Base-by-base conservation (phyloP, 2,329 filamentous ascomycete species). In the Penicillium janthinellum region DNA sequence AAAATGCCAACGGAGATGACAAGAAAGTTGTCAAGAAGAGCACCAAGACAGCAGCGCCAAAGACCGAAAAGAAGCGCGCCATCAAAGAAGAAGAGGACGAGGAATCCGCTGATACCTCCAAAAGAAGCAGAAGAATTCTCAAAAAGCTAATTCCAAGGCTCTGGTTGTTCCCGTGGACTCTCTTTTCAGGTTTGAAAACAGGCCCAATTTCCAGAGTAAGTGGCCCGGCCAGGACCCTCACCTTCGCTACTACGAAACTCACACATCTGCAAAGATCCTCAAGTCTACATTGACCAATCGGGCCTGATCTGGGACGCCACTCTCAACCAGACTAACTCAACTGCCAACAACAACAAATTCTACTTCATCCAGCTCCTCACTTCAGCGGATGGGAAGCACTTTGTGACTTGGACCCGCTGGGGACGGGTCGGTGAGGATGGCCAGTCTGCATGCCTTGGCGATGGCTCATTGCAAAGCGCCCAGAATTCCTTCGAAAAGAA, bases 281-380 rank as follows among this genome's bases (percentile, higher is more conserved):
- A 61, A 2, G 90, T 96, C 35, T 87, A 89, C 69, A 84, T 94
- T 57, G 88, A 88, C 61, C 76, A 83, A 1, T 75, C 83, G 41
- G 86, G 86, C 20, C 77, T 89, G 57, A 91, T 94, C 50, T 94
- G 86, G 73, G 91, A 96, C 71, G 91, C 90, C 0, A 87, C 89
- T 0, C 79, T 96, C 48, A 95, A 93, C 66, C 89, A 93, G 72
- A 90, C 91, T 11, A 90, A 92, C 65, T 80, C 90, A 0, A 77
- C 80, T 0, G 76, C 82, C 49, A 95, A 94, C 71, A 90, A 90
- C 75, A 94, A 95, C 75, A 95, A 95, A 66, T 94, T 93, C 73
- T 94, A 93, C 70, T 85, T 86, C 31, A 73, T 92, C 31, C 90
- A 94, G 79, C 79, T 90, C 62, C 69, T 87, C n/a, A 44, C 54